phyloP scores from a whole-genome alignment of 2,329 filamentous ascomycete species.

The Plenodomus lindquistii region DNA sequence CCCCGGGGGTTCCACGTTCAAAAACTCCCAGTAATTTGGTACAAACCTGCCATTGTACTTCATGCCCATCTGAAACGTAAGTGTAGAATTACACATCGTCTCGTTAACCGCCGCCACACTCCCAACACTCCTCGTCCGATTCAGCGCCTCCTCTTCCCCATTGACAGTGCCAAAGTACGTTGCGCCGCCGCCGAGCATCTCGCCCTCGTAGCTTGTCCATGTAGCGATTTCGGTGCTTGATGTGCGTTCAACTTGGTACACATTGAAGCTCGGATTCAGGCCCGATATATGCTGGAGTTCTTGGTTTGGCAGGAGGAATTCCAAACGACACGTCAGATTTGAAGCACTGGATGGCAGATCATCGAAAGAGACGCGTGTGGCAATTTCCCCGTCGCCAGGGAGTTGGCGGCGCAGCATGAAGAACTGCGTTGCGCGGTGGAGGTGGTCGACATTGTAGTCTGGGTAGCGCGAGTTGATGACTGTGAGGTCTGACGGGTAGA shows the following conservation, averaged over 20 bases:
- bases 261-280: constrained; percentile 25
- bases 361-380: constrained; percentile 30
- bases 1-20: constrained; percentile 26
- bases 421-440: constrained; percentile 23
- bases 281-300: constrained; percentile 20
- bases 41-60: constrained; percentile 16
- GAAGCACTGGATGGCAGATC: constrained; percentile 4
- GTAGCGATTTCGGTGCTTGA: constrained; percentile 15
- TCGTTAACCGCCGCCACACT: constrained; percentile 21
- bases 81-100: constrained; percentile 27
- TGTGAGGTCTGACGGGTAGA: constrained; percentile 27
- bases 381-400: constrained; percentile 21
- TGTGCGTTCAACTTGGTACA: constrained; percentile 27
- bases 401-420: constrained; percentile 36
- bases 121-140: constrained; percentile 15
- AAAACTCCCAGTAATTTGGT: constrained; percentile 37
- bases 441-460: constrained; percentile 17
- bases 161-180: constrained; percentile 27
- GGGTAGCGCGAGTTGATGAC: constrained; percentile 36
- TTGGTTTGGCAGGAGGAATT: constrained; percentile 25
- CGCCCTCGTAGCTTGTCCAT: constrained; percentile 27
- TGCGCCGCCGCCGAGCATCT: background rate
- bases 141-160: constrained; percentile 20
- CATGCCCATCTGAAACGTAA: constrained; percentile 38
- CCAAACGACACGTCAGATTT: constrained; percentile 29